Base-by-base conservation (phyloP, 495 filamentous ascomycete species). In the Penicillium odoratum region DNA sequence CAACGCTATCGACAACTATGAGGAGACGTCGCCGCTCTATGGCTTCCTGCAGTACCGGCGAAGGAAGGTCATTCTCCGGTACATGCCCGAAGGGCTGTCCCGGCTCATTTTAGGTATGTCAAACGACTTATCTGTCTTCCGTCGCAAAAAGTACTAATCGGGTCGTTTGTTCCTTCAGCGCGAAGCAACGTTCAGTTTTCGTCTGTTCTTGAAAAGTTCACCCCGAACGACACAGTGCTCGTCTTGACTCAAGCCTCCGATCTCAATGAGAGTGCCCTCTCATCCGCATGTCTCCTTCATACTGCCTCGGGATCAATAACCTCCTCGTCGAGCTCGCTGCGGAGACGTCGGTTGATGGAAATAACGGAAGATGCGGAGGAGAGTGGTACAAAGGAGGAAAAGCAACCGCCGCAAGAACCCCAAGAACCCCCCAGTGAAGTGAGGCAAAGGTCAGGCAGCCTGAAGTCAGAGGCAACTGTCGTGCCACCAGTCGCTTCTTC, bases 101-200 rank as follows among this genome's bases (percentile, higher is more conserved):
- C 83, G 94, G 57, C 78, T 98, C 51, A 73, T 98, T 26, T 89
- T 94, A 88, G 94, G 94, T 97, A 73, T 62, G 82, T 61, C 42
- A 5, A 43, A 21, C 21, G 28, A 47, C 13, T 48, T 30, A 55
- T 42, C 56, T 15, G 34, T 34, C 55, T 38, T 51, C 8, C 21
- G 16, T n/a, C 36, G 8, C 13, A 15, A 43, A 10, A 15, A 4
- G 26, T n/a, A n/a, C 51, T 42, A 38, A 38, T n/a, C 10, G 36
- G 4, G 13, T 8, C 47, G 21, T 30, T 47, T 16, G 33, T 21
- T 29, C 15, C 62, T 48, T 29, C 60, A 98, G 94, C 92, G 53
- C 92, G 94, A 60, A 90, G 90, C 28, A 84, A 90, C n/a, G 94
- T 98, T 8, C 95, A 98, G 70, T 97, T 96, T 66, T 88, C 89